Evolutionary conservation across 2,329 filamentous ascomycete species (phyloP).

Genomic region (Thielaviopsis punctulata): DNA sequence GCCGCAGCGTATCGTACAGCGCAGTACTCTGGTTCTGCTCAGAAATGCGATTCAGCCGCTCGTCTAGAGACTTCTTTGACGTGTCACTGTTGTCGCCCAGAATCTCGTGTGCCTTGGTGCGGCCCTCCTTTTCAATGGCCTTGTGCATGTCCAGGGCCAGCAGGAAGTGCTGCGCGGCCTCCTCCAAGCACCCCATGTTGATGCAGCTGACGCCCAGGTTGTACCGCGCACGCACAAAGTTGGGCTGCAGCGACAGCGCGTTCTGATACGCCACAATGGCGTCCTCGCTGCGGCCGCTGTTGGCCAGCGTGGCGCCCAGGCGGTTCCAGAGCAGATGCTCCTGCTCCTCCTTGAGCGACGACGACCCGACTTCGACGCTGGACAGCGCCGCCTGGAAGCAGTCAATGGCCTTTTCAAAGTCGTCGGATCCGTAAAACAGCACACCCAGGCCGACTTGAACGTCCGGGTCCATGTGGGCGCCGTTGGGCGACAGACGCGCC

Average conservation of each 20-base stretch:
- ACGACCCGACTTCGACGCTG: slow-evolving; percentile 61
- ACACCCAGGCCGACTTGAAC: slow-evolving; percentile 95
- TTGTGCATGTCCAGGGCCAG: slow-evolving; percentile 92
- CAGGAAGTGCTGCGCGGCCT: slow-evolving; percentile 83
- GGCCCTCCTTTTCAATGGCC: slow-evolving; percentile 69
- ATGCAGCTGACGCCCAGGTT: slow-evolving; percentile 95
- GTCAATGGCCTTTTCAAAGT: slow-evolving; percentile 96
- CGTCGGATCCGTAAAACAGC: slow-evolving; percentile 92
- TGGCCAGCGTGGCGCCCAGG: slow-evolving; percentile 86
- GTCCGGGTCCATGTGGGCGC: slow-evolving; percentile 93
- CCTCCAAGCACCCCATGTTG: slow-evolving; percentile 87
- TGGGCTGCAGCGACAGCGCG: slow-evolving; percentile 74
- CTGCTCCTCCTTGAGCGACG: slow-evolving; percentile 66
- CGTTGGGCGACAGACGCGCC: slow-evolving; percentile 77
- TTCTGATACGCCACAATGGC: slow-evolving; percentile 94
- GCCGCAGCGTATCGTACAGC: slow-evolving; percentile 78
- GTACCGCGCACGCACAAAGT: slow-evolving; percentile 93
- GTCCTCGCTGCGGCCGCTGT: slow-evolving; percentile 83
- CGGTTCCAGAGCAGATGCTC: slow-evolving; percentile 95
- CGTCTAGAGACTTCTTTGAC: slow-evolving; percentile 34
- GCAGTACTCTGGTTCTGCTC: slow-evolving; percentile 95
- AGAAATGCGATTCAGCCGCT: slow-evolving; percentile 69
- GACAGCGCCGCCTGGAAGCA: slow-evolving; percentile 89
- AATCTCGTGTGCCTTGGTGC: slow-evolving; percentile 69
- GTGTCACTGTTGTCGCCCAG: slow-evolving; percentile 35